Evolutionary conservation across 164 flowering plant genomes (phyloP).

Genomic region (Akebia trifoliata): DNA sequence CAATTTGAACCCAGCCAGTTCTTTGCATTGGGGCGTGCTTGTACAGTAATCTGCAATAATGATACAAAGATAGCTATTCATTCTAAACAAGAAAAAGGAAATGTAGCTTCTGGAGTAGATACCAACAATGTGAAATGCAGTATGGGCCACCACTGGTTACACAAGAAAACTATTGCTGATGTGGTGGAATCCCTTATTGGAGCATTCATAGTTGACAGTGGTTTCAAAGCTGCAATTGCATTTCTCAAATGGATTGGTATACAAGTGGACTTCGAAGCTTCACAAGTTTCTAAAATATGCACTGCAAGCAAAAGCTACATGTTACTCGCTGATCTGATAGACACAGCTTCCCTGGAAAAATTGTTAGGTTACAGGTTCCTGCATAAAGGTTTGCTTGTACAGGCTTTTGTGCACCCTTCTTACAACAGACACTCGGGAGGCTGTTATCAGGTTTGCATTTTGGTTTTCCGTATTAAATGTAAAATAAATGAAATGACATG

Average conservation of each 20-base stretch:
- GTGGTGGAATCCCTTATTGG: slow-evolving; percentile 91
- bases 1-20: slow-evolving; percentile 68
- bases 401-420: slow-evolving; percentile 93
- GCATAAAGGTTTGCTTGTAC: slow-evolving; percentile 74
- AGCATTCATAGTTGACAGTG: slow-evolving; percentile 86
- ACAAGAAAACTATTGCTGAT: slow-evolving; percentile 84
- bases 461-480: background rate
- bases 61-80: slow-evolving; percentile 46
- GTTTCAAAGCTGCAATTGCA: slow-evolving; percentile 82
- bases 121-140: slow-evolving; percentile 45
- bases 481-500: background rate
- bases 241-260: slow-evolving; percentile 92
- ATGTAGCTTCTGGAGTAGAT: slow-evolving; percentile 10
- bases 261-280: slow-evolving; percentile 51
- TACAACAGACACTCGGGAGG: slow-evolving; percentile 71
- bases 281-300: slow-evolving; percentile 46
- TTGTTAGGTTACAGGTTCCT: slow-evolving; percentile 46
- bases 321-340: slow-evolving; percentile 37
- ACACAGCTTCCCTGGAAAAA: slow-evolving; percentile 48
- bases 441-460: slow-evolving; percentile 76
- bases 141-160: slow-evolving; percentile 70
- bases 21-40: slow-evolving; percentile 72
- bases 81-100: slow-evolving; percentile 15
- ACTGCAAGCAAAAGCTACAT: slow-evolving; percentile 40
- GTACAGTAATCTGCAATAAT: slow-evolving; percentile 47